Evolutionary conservation across 208 protist species (phyloP).

Genomic region (Porcisia hertigi): DNA sequence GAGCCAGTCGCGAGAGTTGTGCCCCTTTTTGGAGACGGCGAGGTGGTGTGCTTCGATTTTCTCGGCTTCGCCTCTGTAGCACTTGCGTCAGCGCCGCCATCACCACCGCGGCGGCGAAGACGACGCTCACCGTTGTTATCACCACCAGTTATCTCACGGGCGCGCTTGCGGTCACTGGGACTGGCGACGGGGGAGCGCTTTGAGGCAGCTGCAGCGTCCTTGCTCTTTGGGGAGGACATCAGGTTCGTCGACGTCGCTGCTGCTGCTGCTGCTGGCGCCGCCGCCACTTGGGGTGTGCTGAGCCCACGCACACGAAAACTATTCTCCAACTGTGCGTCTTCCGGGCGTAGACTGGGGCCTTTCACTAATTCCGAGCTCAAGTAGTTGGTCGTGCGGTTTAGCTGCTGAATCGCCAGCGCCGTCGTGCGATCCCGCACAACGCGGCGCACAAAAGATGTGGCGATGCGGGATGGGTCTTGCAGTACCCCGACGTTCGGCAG

Average conservation of each 20-base stretch:
- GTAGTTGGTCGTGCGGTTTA: constrained; percentile 79
- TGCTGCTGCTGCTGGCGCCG: background rate
- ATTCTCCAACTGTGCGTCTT: constrained; percentile 9
- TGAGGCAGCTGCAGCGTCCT: background rate
- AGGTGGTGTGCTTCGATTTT: background rate
- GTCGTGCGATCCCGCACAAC: constrained; percentile 60
- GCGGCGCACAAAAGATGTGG: constrained; percentile 45
- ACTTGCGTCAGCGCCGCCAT: background rate
- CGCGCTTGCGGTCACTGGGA: background rate
- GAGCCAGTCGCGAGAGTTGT: background rate
- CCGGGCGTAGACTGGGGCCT: constrained; percentile 19
- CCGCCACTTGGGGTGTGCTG: background rate
- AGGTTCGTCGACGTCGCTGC: no score
- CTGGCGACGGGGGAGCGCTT: background rate
- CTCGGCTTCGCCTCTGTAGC: background rate
- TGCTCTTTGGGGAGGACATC: constrained; percentile 8
- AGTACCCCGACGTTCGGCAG: constrained; percentile 33
- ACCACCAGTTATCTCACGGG: background rate
- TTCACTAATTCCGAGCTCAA: constrained; percentile 66
- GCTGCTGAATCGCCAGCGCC: constrained; percentile 63
- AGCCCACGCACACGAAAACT: constrained; percentile 5
- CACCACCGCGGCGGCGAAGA: background rate
- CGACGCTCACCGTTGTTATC: background rate
- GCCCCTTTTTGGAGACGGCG: background rate
- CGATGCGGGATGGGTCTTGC: constrained; percentile 44